Percentiles rank a stretch among this genome's conserved stretches.
phyloP scores from a whole-genome alignment of 768 basidiomycete species.

The Kwoniella shandongensis region DNA sequence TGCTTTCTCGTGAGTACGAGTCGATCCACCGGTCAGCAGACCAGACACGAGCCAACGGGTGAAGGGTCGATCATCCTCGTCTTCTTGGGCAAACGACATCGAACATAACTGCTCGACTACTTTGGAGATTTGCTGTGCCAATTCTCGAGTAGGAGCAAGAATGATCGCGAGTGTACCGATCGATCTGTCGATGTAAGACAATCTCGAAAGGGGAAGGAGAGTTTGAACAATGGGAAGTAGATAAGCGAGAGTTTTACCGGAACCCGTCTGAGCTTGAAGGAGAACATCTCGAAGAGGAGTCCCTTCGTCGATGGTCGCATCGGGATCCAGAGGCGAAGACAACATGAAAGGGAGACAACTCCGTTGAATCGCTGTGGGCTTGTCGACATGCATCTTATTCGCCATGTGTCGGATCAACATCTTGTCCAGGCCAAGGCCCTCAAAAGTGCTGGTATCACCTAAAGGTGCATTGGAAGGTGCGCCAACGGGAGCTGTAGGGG shows the following conservation, averaged over 20 bases:
- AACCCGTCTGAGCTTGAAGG: conserved; percentile 95
- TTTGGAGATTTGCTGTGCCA: conserved; percentile 94
- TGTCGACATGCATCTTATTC: conserved; percentile 74
- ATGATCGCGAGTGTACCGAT: conserved; percentile 94
- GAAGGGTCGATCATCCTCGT: conserved; percentile 51
- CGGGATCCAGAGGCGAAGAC: conserved; percentile 31
- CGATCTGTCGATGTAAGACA: conserved; percentile 90
- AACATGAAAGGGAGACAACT: conserved; percentile 68
- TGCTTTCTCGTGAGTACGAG: conserved; percentile 91
- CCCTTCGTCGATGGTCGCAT: conserved; percentile 44
- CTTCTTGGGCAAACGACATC: conserved; percentile 60
- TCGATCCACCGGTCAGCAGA: conserved; percentile 88
- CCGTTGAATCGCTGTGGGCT: conserved; percentile 88
- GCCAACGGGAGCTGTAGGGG: conserved; percentile 15
- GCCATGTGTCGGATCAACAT: conserved; percentile 74
- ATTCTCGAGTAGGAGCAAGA: conserved; percentile 90
- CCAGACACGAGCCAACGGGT: conserved; percentile 92
- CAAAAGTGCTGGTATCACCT: conserved; percentile 66
- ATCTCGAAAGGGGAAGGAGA: conserved; percentile 79
- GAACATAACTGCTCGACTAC: conserved; percentile 81
- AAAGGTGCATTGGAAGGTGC: conserved; percentile 50
- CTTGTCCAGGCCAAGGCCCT: conserved; percentile 77
- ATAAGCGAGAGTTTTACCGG: conserved; percentile 91
- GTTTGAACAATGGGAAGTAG: conserved; percentile 93
- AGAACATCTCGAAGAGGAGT: conserved; percentile 68